Percentiles rank a stretch among this genome's conserved stretches.
Evolutionary conservation across 768 basidiomycete genomes (phyloP).

Genomic region (Kwoniella europaea): DNA sequence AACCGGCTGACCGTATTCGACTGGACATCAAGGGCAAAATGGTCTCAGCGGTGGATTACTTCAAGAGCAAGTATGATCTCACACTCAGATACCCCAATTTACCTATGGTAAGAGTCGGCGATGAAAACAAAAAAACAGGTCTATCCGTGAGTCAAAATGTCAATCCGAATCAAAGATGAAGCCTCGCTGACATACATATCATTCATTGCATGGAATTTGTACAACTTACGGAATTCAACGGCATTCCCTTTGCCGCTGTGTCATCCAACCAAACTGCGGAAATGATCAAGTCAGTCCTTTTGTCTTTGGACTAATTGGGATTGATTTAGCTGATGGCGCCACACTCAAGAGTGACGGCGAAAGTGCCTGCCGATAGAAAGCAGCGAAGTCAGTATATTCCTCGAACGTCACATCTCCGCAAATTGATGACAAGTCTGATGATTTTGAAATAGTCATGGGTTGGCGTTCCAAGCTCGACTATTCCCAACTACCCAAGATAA

Average conservation of each 20-base stretch:
- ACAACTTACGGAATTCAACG: conserved; percentile 46
- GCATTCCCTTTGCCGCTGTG: conserved; percentile 40
- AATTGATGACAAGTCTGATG: not conserved
- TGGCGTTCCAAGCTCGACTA: conserved; percentile 53
- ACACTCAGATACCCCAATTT: conserved; percentile 47
- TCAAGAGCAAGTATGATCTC: conserved; percentile 42
- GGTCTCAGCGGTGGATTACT: conserved; percentile 44
- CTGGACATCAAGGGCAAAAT: conserved; percentile 45
- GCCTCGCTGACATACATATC: not conserved
- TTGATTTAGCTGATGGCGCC: not conserved
- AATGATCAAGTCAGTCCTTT: conserved; percentile 46
- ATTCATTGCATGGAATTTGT: conserved; percentile 45
- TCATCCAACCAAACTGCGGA: conserved; percentile 43
- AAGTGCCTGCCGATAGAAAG: conserved; percentile 46
- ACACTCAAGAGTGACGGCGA: conserved; percentile 37
- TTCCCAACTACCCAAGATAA: conserved; percentile 45
- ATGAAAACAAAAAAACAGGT: conserved; percentile 30
- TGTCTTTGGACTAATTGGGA: not conserved
- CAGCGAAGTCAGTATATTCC: conserved; percentile 28
- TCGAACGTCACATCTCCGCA: not conserved
- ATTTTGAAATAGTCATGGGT: conserved; percentile 29
- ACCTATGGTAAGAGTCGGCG: conserved; percentile 39
- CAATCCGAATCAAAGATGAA: not conserved
- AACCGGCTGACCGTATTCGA: conserved; percentile 19
- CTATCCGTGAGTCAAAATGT: conserved; percentile 39